These are phyloP conservation scores for Pyrenula aspistea DNA, from an alignment of 495 filamentous ascomycete species.

Conservation along the genomic window DNA sequence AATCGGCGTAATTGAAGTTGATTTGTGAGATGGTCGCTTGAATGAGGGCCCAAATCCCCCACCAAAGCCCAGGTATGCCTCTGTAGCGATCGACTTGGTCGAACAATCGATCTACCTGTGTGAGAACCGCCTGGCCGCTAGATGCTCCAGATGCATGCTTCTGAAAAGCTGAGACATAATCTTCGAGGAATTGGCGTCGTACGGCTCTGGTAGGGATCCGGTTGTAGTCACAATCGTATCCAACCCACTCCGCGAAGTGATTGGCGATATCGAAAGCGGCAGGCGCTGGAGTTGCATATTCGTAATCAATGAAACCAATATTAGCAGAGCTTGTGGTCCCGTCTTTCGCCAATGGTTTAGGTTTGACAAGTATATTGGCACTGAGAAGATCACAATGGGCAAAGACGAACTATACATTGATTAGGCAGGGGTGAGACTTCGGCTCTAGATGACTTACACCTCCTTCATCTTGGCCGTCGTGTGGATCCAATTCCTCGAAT, in stretches of 20 bases:
- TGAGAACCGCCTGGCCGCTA: neutral
- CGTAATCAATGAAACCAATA: constrained; percentile 95
- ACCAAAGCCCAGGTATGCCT: constrained; percentile 81
- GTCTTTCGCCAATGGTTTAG: constrained; percentile 21
- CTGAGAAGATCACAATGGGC: constrained; percentile 90
- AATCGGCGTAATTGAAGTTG: constrained; percentile 91
- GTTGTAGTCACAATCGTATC: constrained; percentile 85
- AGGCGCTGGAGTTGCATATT: constrained; percentile 87
- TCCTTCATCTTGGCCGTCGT: constrained; percentile 56
- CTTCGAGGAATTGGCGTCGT: constrained; percentile 68
- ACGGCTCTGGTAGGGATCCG: constrained; percentile 69
- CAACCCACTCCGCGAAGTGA: constrained; percentile 97
- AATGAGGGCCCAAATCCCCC: constrained; percentile 93
- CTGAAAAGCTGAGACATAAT: constrained; percentile 45
- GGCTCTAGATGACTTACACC: constrained; percentile 39
- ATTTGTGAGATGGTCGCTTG: constrained; percentile 92
- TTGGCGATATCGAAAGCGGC: constrained; percentile 99
- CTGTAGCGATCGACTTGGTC: constrained; percentile 75
- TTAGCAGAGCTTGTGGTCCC: constrained; percentile 16
- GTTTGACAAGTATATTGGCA: constrained; percentile 88
- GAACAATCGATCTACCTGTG: neutral
- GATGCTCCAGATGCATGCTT: constrained; percentile 30
- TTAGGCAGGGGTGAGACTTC: constrained; percentile 11
- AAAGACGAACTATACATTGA: constrained; percentile 58
- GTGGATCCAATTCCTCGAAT: constrained; percentile 56